Conservation (phyloP, 2,329 filamentous ascomycete genomes). For the Colletotrichum endophyticum region DNA sequence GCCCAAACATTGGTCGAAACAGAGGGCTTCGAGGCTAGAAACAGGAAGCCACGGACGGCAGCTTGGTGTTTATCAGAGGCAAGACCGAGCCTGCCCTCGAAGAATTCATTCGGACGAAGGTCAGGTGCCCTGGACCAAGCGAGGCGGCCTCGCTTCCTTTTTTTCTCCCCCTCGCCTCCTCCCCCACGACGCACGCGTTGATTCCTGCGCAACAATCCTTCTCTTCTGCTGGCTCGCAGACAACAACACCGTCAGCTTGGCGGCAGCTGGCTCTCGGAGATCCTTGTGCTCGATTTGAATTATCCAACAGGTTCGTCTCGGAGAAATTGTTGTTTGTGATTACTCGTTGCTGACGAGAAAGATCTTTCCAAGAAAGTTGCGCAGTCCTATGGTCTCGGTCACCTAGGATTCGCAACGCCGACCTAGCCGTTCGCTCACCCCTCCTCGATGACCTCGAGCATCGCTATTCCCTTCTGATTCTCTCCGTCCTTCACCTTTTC, state of each 20-base stretch:
- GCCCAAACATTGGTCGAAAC: slow-evolving; percentile 1
- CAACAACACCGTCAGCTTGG: not conserved
- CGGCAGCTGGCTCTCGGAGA: not conserved
- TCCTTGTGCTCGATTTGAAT: not conserved
- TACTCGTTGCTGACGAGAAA: not conserved
- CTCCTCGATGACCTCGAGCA: not conserved
- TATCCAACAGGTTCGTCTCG: not conserved
- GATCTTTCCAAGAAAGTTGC: not conserved
- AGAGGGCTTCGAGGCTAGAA: not conserved
- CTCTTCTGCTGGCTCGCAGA: not conserved
- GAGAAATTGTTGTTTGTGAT: not conserved
- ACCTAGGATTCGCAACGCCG: not conserved
- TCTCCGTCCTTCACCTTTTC: not conserved
- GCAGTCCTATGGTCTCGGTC: not conserved
- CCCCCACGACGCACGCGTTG: not conserved
- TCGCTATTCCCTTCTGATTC: not conserved
- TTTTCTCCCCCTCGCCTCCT: not conserved
- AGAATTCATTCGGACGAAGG: not conserved
- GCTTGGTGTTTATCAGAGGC: slow-evolving; percentile 3
- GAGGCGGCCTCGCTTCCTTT: not conserved
- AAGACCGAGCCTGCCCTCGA: slow-evolving; percentile 8
- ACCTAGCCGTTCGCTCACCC: not conserved
- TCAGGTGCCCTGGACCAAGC: not conserved
- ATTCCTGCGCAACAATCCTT: not conserved
- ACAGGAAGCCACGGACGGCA: slow-evolving; percentile 13